These are phyloP conservation scores for Penicillium desertorum DNA, from an alignment of 495 filamentous ascomycete genomes.

Conservation along the genomic window DNA sequence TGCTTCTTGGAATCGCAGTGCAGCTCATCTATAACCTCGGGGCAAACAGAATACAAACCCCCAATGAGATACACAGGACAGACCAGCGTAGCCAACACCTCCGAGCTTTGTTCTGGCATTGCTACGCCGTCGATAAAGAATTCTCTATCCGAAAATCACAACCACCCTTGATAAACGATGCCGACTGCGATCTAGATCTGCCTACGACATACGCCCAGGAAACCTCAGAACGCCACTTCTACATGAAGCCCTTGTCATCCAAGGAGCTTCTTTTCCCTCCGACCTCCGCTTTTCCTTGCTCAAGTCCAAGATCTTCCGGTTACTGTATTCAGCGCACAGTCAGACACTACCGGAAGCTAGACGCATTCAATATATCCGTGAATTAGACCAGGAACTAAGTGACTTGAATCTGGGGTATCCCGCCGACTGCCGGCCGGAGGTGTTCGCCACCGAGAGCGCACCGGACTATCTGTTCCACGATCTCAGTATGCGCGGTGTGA, in stretches of 20 bases:
- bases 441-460: constrained; percentile 20
- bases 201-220: constrained; percentile 24
- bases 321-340: constrained; percentile 25
- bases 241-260: constrained; percentile 20
- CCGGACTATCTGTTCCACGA: constrained; percentile 32
- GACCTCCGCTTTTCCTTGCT: constrained; percentile 32
- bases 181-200: constrained; percentile 34
- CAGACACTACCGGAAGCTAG: constrained; percentile 20
- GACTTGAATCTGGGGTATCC: constrained; percentile 25
- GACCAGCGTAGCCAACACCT: constrained; percentile 24
- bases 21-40: constrained; percentile 25
- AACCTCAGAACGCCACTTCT: constrained; percentile 26
- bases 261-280: constrained; percentile 29
- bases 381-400: constrained; percentile 30
- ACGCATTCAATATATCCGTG: constrained; percentile 28
- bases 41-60: constrained; percentile 15
- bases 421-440: constrained; percentile 20
- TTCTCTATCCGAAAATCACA: constrained; percentile 29
- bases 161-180: constrained; percentile 32
- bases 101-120: constrained; percentile 39
- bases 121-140: constrained; percentile 37
- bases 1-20: constrained; percentile 25
- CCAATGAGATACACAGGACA: constrained; percentile 4
- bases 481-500: constrained; percentile 32
- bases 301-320: constrained; percentile 31